Percentiles rank a stretch among this genome's conserved stretches.
Conservation (phyloP, 2,329 filamentous ascomycete species). For the Aspergillus ibericus region DNA sequence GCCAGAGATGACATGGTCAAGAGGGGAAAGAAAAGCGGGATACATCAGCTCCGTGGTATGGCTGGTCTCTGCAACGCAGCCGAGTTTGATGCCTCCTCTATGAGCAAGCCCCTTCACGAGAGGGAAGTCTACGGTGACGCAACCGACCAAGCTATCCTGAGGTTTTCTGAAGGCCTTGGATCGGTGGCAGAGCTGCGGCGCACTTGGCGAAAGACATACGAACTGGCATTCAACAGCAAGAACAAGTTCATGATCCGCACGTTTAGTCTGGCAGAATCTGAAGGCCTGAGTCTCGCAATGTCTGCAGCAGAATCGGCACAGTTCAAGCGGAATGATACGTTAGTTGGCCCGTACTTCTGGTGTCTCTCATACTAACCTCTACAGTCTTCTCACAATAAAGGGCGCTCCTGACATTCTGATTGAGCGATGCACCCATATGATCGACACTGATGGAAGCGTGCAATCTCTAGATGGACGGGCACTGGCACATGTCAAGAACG, state of each 20-base stretch:
- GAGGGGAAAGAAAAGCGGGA: conserved; percentile 9
- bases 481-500: conserved; percentile 52
- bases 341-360: neutral
- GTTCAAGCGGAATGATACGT: conserved; percentile 7
- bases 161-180: conserved; percentile 67
- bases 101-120: conserved; percentile 58
- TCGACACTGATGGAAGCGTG: conserved; percentile 57
- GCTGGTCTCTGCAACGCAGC: conserved; percentile 72
- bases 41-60: conserved; percentile 62
- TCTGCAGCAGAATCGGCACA: conserved; percentile 6
- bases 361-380: neutral
- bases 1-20: conserved; percentile 47
- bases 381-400: conserved; percentile 69
- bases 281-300: neutral
- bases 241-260: conserved; percentile 78
- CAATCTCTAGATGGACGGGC: conserved; percentile 51
- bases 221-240: conserved; percentile 76
- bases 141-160: conserved; percentile 72
- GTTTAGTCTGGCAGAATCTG: conserved; percentile 43
- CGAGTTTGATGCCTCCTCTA: conserved; percentile 68
- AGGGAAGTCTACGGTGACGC: conserved; percentile 72
- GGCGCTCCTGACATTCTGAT: conserved; percentile 75
- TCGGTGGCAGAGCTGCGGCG: conserved; percentile 60
- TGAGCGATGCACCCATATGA: conserved; percentile 59
- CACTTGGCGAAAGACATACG: conserved; percentile 66